Conservation (phyloP, 768 basidiomycete species). For the Tylopilus felleus region DNA sequence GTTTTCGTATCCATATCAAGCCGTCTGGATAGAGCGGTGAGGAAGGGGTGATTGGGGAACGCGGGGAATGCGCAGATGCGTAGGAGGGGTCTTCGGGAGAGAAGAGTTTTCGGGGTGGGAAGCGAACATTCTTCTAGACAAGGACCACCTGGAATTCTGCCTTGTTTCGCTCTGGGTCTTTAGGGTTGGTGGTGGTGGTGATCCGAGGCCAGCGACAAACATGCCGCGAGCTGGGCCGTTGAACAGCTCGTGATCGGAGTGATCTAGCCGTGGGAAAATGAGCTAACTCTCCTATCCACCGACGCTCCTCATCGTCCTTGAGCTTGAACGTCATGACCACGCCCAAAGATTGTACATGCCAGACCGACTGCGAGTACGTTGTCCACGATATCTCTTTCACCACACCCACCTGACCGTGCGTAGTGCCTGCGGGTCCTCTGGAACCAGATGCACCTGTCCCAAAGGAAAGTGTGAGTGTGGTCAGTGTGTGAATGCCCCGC, state of each 20-base stretch:
- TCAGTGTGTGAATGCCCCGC: constrained; percentile 29
- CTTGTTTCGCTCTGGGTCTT: constrained; percentile 54
- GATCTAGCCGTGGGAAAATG: neutral
- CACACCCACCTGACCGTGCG: neutral
- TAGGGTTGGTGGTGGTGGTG: constrained; percentile 22
- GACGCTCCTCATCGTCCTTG: no score
- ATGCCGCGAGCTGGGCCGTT: constrained; percentile 82
- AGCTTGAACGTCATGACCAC: constrained; percentile 18
- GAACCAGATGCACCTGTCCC: constrained; percentile 31
- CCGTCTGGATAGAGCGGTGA: constrained; percentile 95
- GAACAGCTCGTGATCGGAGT: constrained; percentile 49
- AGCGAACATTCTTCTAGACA: constrained; percentile 79
- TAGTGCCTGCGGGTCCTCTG: constrained; percentile 32
- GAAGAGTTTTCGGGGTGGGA: constrained; percentile 82
- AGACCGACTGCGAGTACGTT: constrained; percentile 27
- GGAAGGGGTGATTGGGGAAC: constrained; percentile 86
- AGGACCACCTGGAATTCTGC: constrained; percentile 75
- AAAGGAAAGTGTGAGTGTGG: constrained; percentile 31
- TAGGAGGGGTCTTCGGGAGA: constrained; percentile 55
- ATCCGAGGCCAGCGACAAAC: constrained; percentile 82
- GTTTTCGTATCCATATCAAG: constrained; percentile 96
- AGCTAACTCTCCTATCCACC: no score
- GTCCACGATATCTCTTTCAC: no score
- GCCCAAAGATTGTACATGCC: constrained; percentile 25
- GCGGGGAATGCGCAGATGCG: constrained; percentile 71